These are phyloP conservation scores for Edaphochlamys debaryana DNA, from an alignment of 139 green algal species.

Conservation along the genomic window DNA sequence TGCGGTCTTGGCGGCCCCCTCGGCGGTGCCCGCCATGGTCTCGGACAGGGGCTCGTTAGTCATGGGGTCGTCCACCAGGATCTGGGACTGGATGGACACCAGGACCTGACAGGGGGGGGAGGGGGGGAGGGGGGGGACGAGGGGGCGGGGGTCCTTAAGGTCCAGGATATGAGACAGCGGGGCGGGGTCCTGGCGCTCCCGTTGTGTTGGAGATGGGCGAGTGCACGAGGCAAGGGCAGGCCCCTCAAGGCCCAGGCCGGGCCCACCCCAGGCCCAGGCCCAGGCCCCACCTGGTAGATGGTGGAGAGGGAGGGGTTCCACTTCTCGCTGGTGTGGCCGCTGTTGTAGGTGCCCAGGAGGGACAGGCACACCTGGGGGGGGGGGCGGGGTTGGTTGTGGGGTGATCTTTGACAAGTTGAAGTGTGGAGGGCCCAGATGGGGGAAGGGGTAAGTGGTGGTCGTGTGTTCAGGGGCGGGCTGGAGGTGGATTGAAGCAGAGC, in stretches of 20 bases:
- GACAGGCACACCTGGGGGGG: conserved; percentile 77
- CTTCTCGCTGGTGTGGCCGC: conserved; percentile 70
- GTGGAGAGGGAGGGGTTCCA: conserved; percentile 75
- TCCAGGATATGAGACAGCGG: not conserved
- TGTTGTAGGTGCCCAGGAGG: conserved; percentile 86
- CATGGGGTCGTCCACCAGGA: conserved; percentile 69
- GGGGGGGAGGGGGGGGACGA: too few relatives aligned
- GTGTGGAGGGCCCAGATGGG: not conserved
- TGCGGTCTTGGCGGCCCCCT: conserved; percentile 52
- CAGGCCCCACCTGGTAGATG: conserved; percentile 79
- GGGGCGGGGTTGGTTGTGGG: not conserved
- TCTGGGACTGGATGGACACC: conserved; percentile 79
- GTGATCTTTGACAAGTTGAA: too few relatives aligned
- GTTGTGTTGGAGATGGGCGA: too few relatives aligned
- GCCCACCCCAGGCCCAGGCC: too few relatives aligned
- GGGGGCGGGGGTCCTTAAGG: too few relatives aligned
- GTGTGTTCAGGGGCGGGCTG: too few relatives aligned
- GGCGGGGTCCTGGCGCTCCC: too few relatives aligned
- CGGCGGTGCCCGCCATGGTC: conserved; percentile 58
- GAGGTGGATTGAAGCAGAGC: not conserved
- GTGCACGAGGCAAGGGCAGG: too few relatives aligned
- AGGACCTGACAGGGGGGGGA: conserved; percentile 56
- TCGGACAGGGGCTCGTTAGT: conserved; percentile 74
- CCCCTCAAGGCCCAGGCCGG: too few relatives aligned
- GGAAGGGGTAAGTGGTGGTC: not conserved